Conservation (phyloP, 768 basidiomycete species). For the Coprinellus micaceus region DNA sequence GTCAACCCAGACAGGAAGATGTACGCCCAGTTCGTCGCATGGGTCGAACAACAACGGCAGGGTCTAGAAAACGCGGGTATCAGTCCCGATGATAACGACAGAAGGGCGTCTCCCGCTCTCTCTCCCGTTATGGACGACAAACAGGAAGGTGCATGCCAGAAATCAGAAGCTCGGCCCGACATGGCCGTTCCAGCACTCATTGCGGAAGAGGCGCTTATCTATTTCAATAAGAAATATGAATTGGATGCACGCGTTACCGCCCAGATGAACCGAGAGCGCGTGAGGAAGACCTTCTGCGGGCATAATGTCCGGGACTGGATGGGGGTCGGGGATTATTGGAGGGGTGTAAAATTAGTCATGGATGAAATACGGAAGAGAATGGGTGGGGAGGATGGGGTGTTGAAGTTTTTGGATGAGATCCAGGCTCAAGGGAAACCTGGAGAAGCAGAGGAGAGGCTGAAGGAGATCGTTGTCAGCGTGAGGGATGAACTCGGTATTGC, state of each 20-base stretch:
- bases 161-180: conserved; percentile 10
- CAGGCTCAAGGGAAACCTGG: conserved; percentile 29
- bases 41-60: conserved; percentile 35
- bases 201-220: conserved; percentile 41
- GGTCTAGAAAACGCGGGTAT: no score
- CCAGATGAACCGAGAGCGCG: conserved; percentile 23
- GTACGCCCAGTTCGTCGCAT: conserved; percentile 57
- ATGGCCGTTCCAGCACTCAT: conserved; percentile 19
- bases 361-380: conserved; percentile 41
- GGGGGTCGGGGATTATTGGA: conserved; percentile 40
- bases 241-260: conserved; percentile 36
- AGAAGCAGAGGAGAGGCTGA: conserved; percentile 38
- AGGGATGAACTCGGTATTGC: conserved; percentile 28
- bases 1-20: conserved; percentile 47
- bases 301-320: conserved; percentile 53
- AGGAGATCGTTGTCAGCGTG: conserved; percentile 33
- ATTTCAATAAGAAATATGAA: conserved; percentile 50
- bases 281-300: conserved; percentile 49
- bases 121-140: no score
- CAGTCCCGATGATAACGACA: no score
- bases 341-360: conserved; percentile 49
- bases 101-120: no score
- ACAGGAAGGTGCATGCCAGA: conserved; percentile 1
- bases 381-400: conserved; percentile 46
- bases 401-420: conserved; percentile 27